Evolutionary conservation across 139 green algal genomes (phyloP), one percentile per base, ranked within the genome.

Genomic region (Trebouxia sp.): DNA sequence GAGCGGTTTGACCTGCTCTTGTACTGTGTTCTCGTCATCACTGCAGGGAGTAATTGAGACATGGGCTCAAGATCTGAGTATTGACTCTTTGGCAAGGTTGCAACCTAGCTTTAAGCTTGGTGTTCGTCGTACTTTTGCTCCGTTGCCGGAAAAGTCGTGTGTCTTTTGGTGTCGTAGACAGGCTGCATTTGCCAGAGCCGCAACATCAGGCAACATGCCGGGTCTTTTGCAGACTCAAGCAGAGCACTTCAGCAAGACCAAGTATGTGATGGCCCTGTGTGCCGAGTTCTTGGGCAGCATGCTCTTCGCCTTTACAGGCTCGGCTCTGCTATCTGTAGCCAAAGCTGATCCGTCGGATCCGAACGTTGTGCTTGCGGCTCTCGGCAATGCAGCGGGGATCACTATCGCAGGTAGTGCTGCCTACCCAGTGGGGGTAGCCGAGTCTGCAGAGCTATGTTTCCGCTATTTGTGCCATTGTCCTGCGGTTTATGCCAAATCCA

Each of bases 271-370:
- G 6, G 85, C 85, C 5, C 77, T 89, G 4, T 75, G 72, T 5
- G 86, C 86, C 5, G 86, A 90, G 66, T 85, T 90, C 32, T 22
- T 88, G 9, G 70, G 70, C 11, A 80, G n/a, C 35, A 76, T 83
- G 30, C 66, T 85, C 22, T 85, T 85, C 37, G 65, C 58, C 0
- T 85, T 85, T 53, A 65, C 78, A 14, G 82, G 82, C 15, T 42
- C 45, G 10, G 76, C 82, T 24, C n/a, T 78, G 10, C 43, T 69
- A 30, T 69, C 58, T 3, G 58, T 62, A 6, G 70, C 70, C 0
- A 11, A 37, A 38, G 41, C 39, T 9, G 39, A 53, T 32, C 41
- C 41, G 14, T 12, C 22, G 22, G 39, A 76, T 4, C 66, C 66
- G 17, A 76, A 76, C 38, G 41, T 76, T 51, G 66, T 76, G 38